These are phyloP conservation scores for Lentinula guzmanii DNA, from an alignment of 768 basidiomycete genomes.

Conservation along the genomic window DNA sequence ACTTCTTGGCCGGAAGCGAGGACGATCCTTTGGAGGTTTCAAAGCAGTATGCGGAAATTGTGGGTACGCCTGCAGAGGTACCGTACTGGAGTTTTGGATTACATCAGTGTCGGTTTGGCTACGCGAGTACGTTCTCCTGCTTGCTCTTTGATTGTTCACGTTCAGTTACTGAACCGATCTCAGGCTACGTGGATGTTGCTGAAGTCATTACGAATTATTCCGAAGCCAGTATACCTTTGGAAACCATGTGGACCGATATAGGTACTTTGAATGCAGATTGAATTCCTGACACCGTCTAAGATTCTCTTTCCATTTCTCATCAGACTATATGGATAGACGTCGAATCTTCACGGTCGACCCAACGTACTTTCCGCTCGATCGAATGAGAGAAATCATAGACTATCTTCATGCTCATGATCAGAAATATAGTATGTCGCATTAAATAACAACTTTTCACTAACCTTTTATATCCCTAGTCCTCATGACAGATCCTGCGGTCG, in stretches of 20 bases:
- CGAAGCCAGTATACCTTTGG: constrained; percentile 55
- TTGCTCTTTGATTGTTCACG: not conserved
- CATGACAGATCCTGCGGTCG: constrained; percentile 73
- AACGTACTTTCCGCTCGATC: constrained; percentile 54
- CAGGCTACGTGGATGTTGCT: constrained; percentile 60
- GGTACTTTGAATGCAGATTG: constrained; percentile 26
- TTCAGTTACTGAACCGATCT: not conserved
- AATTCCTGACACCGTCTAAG: not conserved
- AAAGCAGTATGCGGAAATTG: constrained; percentile 63
- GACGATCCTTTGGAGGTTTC: constrained; percentile 52
- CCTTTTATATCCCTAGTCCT: constrained; percentile 33
- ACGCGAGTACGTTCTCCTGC: constrained; percentile 17
- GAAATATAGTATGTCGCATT: constrained; percentile 39
- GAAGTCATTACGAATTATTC: constrained; percentile 58
- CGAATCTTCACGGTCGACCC: constrained; percentile 66
- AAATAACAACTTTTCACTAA: not conserved
- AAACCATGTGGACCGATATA: constrained; percentile 80
- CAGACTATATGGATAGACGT: constrained; percentile 68
- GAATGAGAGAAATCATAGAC: constrained; percentile 61
- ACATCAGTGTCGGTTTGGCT: constrained; percentile 71
- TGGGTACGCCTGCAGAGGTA: constrained; percentile 62
- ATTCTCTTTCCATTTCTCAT: not conserved
- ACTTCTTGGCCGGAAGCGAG: constrained; percentile 68
- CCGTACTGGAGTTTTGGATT: constrained; percentile 73
- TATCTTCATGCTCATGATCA: constrained; percentile 58